Base-by-base conservation (phyloP, 208 protist species). In the Histomonas meleagridis region DNA sequence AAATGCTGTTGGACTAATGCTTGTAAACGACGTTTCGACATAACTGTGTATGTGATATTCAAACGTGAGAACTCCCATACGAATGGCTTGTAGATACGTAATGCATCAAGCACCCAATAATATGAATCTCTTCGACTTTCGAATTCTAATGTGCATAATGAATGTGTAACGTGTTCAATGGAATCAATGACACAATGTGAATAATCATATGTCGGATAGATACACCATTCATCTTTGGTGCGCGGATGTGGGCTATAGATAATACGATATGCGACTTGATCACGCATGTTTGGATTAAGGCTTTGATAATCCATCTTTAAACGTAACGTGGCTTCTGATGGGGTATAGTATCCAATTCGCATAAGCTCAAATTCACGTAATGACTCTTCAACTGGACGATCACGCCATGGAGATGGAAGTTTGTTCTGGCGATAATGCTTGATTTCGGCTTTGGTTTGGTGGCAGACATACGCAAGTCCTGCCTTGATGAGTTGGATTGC, bases 141-240 rank as follows among this genome's bases (percentile, higher is more conserved):
- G 94, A 99, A 99, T 95, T 99, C 98, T 51, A 99, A 94, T 14
- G 99, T 99, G 96, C 99, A 99, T 9, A 99, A 94, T 21, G 98
- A 99, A 95, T 99, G 98, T 53, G 99, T 99, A 92, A 99, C 98
- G 95, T 99, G 95, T 94, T 99, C 99, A 46, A 99, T 94, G 16
- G 97, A 97, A 94, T 99, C 99, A 53, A 97, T 96, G 55, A 99
- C 94, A 95, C 98, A 99, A 95, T 99, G 98, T 49, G 98, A 98
- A 94, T 97, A 99, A 95, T 99, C 98, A 95, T 99, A 99, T 90
- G 97, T 98, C 46, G 98, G 99, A 94, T 99, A 99, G 92, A 99
- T 97, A 94, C 97, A 98, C 97, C 97, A 99, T 91, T 96, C 95
- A 92, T 97, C 96, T 92, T 97, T 97, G 49, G 95, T 94, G 94